Conservation (phyloP, 2,329 filamentous ascomycete genomes). For the Penicillium olsonii region DNA sequence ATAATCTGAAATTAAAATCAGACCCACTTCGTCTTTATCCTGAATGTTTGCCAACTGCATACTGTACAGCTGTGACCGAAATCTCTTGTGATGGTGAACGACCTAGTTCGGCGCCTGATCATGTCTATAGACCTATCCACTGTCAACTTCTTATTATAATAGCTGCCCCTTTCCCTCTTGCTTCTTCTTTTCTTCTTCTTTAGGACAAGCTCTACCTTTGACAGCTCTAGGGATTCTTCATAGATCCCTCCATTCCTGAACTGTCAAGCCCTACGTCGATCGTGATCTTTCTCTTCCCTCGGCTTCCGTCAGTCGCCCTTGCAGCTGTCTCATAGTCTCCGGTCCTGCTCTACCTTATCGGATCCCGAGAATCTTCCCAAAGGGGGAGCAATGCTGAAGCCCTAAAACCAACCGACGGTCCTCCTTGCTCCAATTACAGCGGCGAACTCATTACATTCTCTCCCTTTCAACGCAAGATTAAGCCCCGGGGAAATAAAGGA, state of each 20-base stretch:
- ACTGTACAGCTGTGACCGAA: constrained; percentile 41
- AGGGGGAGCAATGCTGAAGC: constrained; percentile 32
- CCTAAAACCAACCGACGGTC: constrained; percentile 22
- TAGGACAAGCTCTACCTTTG: constrained; percentile 11
- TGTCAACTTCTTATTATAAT: constrained; percentile 29
- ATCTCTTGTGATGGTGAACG: constrained; percentile 32
- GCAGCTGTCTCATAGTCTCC: constrained; percentile 25
- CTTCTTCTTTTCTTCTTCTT: constrained; percentile 10
- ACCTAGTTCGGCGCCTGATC: constrained; percentile 35
- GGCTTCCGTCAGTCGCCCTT: constrained; percentile 18
- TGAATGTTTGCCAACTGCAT: constrained; percentile 39
- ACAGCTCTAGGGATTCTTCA: constrained; percentile 18
- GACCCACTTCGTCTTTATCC: constrained; percentile 33
- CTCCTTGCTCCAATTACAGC: constrained; percentile 27
- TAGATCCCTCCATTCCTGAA: constrained; percentile 26
- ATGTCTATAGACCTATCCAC: constrained; percentile 37
- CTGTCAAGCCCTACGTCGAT: constrained; percentile 6
- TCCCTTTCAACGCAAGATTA: constrained; percentile 30
- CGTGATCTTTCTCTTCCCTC: constrained; percentile 1
- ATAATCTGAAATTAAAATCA: constrained; percentile 10
- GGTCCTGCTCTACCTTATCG: constrained; percentile 21
- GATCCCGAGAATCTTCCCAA: constrained; percentile 21
- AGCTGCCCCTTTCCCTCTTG: constrained; percentile 28
- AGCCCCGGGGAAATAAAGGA: constrained; percentile 30
- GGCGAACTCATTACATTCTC: constrained; percentile 32